These are phyloP conservation scores for Xerophyta viscosa DNA, from an alignment of 106 monocot species.

Conservation along the genomic window DNA sequence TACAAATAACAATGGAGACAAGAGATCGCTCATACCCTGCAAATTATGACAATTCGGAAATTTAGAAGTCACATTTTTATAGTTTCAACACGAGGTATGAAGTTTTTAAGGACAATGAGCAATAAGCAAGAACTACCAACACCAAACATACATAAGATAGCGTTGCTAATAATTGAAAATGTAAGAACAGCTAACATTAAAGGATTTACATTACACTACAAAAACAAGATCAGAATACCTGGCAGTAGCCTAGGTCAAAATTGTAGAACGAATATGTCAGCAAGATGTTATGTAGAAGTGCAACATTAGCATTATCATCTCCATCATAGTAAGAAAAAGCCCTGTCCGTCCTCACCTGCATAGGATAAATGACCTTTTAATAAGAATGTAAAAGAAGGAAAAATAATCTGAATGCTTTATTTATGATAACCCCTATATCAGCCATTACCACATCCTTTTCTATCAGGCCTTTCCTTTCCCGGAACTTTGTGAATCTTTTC, in stretches of 20 bases:
- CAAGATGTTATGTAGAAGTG: slow-evolving; percentile 72
- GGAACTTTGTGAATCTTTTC: slow-evolving; percentile 91
- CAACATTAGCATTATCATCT: slow-evolving; percentile 84
- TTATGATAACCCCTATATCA: not conserved
- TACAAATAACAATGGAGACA: slow-evolving; percentile 72
- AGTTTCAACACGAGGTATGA: no score
- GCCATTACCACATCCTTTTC: slow-evolving; percentile 94
- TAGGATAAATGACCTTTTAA: slow-evolving; percentile 5
- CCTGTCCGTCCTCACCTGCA: slow-evolving; percentile 92
- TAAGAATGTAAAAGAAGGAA: not conserved
- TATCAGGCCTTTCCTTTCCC: slow-evolving; percentile 87
- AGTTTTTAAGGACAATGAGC: not conserved
- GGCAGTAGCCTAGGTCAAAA: slow-evolving; percentile 99
- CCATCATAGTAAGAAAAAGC: slow-evolving; percentile 84
- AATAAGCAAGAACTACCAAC: no score
- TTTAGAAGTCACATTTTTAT: no score
- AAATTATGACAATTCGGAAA: not conserved
- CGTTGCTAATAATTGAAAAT: no score
- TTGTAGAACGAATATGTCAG: slow-evolving; percentile 99
- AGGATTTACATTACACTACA: no score
- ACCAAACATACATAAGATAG: no score
- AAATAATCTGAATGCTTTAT: no score
- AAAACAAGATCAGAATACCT: slow-evolving; percentile 32
- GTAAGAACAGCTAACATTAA: not conserved
- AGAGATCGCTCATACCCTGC: slow-evolving; percentile 87